Evolutionary conservation across 1,284 basidiomycete genomes (phyloP).

Genomic region (Ganoderma multipileum): DNA sequence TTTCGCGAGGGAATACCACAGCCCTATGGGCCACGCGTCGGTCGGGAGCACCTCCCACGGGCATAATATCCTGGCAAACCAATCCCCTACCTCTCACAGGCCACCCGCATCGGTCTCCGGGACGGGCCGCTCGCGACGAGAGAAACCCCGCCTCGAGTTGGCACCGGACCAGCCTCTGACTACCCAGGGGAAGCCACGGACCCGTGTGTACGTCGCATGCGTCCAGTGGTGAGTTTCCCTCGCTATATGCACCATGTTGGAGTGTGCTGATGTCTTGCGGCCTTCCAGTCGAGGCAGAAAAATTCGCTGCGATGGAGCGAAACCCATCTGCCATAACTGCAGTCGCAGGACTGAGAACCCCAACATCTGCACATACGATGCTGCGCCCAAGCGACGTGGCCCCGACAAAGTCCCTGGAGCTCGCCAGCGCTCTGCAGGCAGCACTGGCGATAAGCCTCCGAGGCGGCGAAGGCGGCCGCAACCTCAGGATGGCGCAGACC

Average conservation of each 20-base stretch:
- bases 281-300: conserved; percentile 70
- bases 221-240: conserved; percentile 64
- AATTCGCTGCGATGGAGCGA: conserved; percentile 82
- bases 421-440: conserved; percentile 56
- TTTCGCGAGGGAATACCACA: conserved; percentile 20
- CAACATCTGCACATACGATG: conserved; percentile 57
- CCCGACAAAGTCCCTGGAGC: conserved; percentile 79
- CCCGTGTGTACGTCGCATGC: conserved; percentile 80
- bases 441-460: conserved; percentile 35
- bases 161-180: conserved; percentile 77
- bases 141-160: conserved; percentile 67
- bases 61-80: conserved; percentile 9
- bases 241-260: not conserved
- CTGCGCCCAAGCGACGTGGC: conserved; percentile 74
- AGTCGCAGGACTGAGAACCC: conserved; percentile 47
- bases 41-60: conserved; percentile 25
- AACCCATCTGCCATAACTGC: conserved; percentile 77
- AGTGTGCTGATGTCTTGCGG: conserved; percentile 10
- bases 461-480: conserved; percentile 34
- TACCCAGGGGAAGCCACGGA: conserved; percentile 73
- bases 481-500: conserved; percentile 18
- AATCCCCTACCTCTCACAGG: conserved; percentile 20
- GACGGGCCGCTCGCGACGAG: conserved; percentile 48
- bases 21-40: conserved; percentile 15
- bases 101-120: conserved; percentile 3